Base-by-base conservation (phyloP, 1,284 basidiomycete species). In the Hortiboletus rubellus region DNA sequence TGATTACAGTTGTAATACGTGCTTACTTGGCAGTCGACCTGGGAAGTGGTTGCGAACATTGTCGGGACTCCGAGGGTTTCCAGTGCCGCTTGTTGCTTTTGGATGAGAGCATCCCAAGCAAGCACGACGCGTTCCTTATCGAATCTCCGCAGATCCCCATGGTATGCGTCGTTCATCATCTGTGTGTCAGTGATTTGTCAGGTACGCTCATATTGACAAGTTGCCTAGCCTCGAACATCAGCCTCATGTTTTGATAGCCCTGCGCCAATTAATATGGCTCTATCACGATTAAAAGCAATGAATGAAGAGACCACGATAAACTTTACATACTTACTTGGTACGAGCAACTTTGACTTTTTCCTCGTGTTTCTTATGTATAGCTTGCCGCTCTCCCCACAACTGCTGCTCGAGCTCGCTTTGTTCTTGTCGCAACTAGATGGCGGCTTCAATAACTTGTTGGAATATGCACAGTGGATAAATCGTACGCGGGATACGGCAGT, bases 101-200 rank as follows among this genome's bases (percentile, higher is more conserved):
- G 72, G 36, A 86, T 70, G n/a, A 92, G 77, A 24, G 80, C 81
- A 64, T 89, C 89, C 89, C 90, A 92, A 11, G 87, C 86, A 9
- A 82, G 76, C 8, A 91, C 68, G 11, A 79, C 85, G 44, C 85
- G 79, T 54, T 89, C 83, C 15, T 64, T 64, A 64, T 92, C 88
- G 65, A 91, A 91, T 61, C 77, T 81, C 34, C 71, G 72, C 42
- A 91, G 67, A 60, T 91, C 88, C 62, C 77, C 81, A 53, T 79
- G 81, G 70, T 84, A 83, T n/a, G 78, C 78, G 48, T 81, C 79
- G 50, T 79, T 79, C 64, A 90, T 75, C 78, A 79, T 83, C 86
- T 89, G 69, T 47, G 38, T 46, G 47, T 52, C 57, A 57, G 54
- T 22, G 14, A 37, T 46, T 31, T 33, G 57, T 61, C 59, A 72